A percentile compares a stretch with the other conserved stretches of the same genome.
Conservation (phyloP, 1,139 yeast species). For the Ogataea hybrid region DNA sequence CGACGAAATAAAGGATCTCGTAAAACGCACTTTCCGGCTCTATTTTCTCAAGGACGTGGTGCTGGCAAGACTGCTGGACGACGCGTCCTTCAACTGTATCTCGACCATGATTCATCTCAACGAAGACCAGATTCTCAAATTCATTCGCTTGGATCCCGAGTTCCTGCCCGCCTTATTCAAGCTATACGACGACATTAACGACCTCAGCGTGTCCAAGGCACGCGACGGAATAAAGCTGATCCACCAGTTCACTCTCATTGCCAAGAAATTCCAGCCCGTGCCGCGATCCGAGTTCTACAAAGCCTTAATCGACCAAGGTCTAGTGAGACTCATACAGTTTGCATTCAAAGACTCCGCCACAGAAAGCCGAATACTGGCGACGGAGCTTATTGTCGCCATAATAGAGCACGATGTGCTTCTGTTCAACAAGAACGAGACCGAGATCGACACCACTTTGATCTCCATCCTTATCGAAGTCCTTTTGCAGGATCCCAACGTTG, state of each 20-base stretch:
- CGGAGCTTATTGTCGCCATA: slow-evolving; percentile 76
- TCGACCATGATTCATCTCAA: slow-evolving; percentile 64
- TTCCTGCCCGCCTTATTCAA: slow-evolving; percentile 54
- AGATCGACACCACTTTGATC: slow-evolving; percentile 60
- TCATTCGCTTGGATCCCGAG: slow-evolving; percentile 52
- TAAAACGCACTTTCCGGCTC: slow-evolving; percentile 71
- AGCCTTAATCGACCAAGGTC: slow-evolving; percentile 62
- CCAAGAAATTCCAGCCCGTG: slow-evolving; percentile 62
- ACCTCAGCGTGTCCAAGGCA: slow-evolving; percentile 33
- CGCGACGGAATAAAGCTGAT: slow-evolving; percentile 76
- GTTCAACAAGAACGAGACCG: slow-evolving; percentile 38
- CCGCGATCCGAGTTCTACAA: slow-evolving; percentile 69
- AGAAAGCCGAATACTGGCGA: slow-evolving; percentile 65
- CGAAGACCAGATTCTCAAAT: slow-evolving; percentile 69
- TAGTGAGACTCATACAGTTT: slow-evolving; percentile 67
- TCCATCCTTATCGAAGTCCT: slow-evolving; percentile 60
- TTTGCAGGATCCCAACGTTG: slow-evolving; percentile 62
- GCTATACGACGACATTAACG: slow-evolving; percentile 39
- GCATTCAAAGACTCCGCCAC: slow-evolving; percentile 59
- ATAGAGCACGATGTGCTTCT: slow-evolving; percentile 81
- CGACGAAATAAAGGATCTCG: slow-evolving; percentile 48
- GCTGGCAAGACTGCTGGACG: slow-evolving; percentile 77
- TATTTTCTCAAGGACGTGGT: slow-evolving; percentile 86
- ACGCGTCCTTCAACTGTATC: slow-evolving; percentile 65
- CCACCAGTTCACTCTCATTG: slow-evolving; percentile 76